Base-by-base conservation (phyloP, 2,329 filamentous ascomycete species). In the Xenoacremonium recifei region DNA sequence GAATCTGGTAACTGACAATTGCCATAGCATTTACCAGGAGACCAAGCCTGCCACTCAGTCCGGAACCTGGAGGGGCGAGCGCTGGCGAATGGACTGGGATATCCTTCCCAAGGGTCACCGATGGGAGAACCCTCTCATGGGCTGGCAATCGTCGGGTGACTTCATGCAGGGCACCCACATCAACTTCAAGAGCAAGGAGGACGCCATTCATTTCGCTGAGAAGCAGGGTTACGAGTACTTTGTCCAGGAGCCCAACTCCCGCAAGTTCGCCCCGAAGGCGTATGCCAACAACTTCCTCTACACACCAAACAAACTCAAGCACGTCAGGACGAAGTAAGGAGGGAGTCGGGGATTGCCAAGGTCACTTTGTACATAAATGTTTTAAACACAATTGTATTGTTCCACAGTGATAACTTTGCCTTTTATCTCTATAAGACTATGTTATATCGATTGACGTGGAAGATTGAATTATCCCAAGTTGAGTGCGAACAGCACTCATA, bases 221-320 rank as follows among this genome's bases (percentile, higher is more conserved):
- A 99, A 97, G 79, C 93, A 99, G 69, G 93, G 95, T 25, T 99
- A 99, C 65, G 92, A 99, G 66, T 99, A 96, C 70, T 97, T 93
- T 66, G 91, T 99, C 18, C 93, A 97, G 75, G 93, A 97, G 72
- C 92, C 93, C 25, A 95, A 96, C 62, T 81, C 82, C 69, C 83
- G 93, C 63, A 87, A 85, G 62, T 85, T 96, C 58, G 73, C 82
- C 13, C 88, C 90, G 47, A 99, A 99, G 81, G 59, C 89, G 10
- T 99, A 99, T 67, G 92, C 93, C 47, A 95, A 95, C 70, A 96
- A 97, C 74, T 99, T 97, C 69, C 64, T 91, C 50, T 91, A 95
- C 73, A 83, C 83, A 49, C 73, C 87, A 11, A 85, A 81, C 69
- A 93, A 92, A 79, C 74, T 97, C 65, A 97, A 96, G 79, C 80